Base-by-base conservation (phyloP, 2,329 filamentous ascomycete species). In the Pyrenophora seminiperda region DNA sequence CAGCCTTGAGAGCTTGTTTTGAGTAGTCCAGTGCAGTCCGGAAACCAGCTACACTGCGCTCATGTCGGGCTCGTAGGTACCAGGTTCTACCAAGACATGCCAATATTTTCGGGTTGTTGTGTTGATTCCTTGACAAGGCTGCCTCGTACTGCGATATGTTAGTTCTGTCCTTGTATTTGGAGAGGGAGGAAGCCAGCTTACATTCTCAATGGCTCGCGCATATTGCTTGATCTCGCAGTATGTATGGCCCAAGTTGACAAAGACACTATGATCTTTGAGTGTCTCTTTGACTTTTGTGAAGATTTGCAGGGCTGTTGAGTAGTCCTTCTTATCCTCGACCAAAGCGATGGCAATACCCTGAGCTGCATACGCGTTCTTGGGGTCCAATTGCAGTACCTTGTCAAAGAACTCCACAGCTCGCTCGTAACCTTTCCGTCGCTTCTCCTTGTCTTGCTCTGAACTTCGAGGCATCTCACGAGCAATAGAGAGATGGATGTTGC, bases 391-490 rank as follows among this genome's bases (percentile, higher is more conserved):
- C 17, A 99, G 79, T 4, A 93, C 93, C 76, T 99, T 99, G 71
- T 97, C 94, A 64, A 97, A 99, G 75, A 99, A 99, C 70, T 99
- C 95, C 9, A 97, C 92, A 0, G 94, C 92, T 61, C 93, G 91
- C 69, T 87, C 85, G 70, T 97, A 99, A 54, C 86, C 88, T 62
- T 88, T 89, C 49, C 87, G 89, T 44, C 92, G 87, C 77, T 95
- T 96, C 65, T 96, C 89, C 75, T 90, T 96, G 53, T 99, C 93
- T 52, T 86, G 81, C 7, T 97, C 94, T 0, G 89, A 89, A 54
- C 94, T 90, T 41, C 92, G 86, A 22, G 90, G 89, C 91, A 97
- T 97, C 73, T 99, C 95, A 62, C 94, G 86, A 7, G 94, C 94
- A 54, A 90, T 86, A 60, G 88, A 80, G 32, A 99, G 82, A 62